A percentile compares a stretch with the other conserved stretches of the same genome.
phyloP scores from a whole-genome alignment of 2,329 filamentous ascomycete species.

The Claviceps spartinae region DNA sequence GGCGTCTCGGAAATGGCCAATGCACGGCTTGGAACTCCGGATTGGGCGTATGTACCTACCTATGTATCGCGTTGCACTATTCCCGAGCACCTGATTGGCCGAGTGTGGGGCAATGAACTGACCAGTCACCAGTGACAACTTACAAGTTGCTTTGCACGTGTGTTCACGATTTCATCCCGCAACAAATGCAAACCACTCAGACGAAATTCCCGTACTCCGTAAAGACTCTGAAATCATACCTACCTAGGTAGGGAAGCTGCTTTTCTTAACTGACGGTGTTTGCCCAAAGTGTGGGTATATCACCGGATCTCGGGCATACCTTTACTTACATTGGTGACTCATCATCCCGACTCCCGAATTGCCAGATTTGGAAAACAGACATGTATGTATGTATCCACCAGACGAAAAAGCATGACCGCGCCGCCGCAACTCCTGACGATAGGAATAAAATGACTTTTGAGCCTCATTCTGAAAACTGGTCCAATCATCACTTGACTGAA shows the following conservation, averaged over 20 bases:
- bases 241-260: too few relatives aligned
- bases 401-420: constrained; percentile 4
- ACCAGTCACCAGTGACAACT: neutral
- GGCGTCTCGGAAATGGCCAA: neutral
- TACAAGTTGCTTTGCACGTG: neutral
- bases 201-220: neutral
- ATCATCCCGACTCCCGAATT: constrained; percentile 7
- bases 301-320: neutral
- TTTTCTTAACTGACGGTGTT: neutral
- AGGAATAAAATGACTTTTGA: neutral
- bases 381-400: constrained; percentile 3
- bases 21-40: neutral
- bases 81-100: neutral
- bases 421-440: neutral
- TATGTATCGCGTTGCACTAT: too few relatives aligned
- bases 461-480: neutral
- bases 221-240: too few relatives aligned
- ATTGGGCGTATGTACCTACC: too few relatives aligned
- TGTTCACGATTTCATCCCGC: neutral
- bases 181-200: neutral
- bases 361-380: neutral
- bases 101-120: neutral
- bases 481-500: too few relatives aligned
- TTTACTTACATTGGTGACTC: constrained; percentile 4
- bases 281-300: neutral